Conservation (phyloP, 805 yeast species). For the Candida dajiaensis region DNA sequence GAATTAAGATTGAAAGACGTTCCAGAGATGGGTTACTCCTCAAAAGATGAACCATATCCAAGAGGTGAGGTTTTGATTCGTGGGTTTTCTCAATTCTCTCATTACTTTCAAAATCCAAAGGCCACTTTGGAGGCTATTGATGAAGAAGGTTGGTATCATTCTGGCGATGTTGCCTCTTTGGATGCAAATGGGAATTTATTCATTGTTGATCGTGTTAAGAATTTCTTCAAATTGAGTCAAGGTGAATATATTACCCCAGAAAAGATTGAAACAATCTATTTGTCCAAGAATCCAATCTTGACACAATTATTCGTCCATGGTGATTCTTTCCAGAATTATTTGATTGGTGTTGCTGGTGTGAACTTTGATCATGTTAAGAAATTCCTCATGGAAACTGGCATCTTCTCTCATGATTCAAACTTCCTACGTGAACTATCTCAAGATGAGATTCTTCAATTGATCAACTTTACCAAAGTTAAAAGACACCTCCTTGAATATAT, state of each 20-base stretch:
- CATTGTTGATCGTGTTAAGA: constrained; percentile 60
- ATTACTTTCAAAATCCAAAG: constrained; percentile 18
- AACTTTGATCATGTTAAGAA: constrained; percentile 28
- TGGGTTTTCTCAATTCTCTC: constrained; percentile 41
- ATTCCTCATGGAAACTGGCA: constrained; percentile 3
- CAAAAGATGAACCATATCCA: constrained; percentile 31
- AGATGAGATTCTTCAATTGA: constrained; percentile 1
- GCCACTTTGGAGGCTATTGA: constrained; percentile 29
- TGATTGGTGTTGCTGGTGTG: constrained; percentile 52
- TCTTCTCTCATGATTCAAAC: not conserved
- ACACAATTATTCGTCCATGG: constrained; percentile 52
- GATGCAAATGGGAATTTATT: constrained; percentile 40
- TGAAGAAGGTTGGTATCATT: constrained; percentile 45
- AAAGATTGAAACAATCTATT: constrained; percentile 51
- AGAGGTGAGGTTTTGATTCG: constrained; percentile 49
- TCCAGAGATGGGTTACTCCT: constrained; percentile 49
- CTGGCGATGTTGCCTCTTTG: constrained; percentile 50
- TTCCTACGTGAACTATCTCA: constrained; percentile 2
- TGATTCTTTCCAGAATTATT: constrained; percentile 39
- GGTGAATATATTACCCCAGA: constrained; percentile 61
- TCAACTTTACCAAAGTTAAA: constrained; percentile 3
- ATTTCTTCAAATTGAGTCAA: constrained; percentile 53
- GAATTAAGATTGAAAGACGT: constrained; percentile 50
- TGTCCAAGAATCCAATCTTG: constrained; percentile 34
- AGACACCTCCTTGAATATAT: not conserved